Evolutionary conservation across 441 rosid genomes (phyloP), one percentile per base, ranked within the genome.

Genomic region (Pelargonium myrrhifolium): DNA sequence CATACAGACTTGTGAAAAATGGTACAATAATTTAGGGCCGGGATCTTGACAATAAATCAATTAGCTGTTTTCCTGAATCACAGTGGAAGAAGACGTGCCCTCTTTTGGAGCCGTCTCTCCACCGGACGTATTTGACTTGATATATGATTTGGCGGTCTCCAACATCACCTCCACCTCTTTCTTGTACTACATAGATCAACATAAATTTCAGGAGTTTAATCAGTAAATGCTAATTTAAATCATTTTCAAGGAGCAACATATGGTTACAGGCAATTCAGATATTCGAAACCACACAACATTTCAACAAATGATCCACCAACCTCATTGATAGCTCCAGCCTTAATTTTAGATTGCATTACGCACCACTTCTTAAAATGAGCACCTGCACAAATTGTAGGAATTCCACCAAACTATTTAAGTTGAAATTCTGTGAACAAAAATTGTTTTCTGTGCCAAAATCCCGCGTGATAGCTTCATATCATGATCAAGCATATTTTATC

Each of bases 351-450:
- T 75, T 94, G 99, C 99, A 94, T 94, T 62, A 94, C 86, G 62
- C 97, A 94, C 98, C 99, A 94, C 79, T 94, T 94, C 86, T 92
- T 94, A 70, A 94, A 88, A 83, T 94, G 99, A 37, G 89, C 98
- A 78, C 99, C 99, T 94, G 81, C 71, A 21, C 21, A 39, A 31
- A 66, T 72, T 4, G 73, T 66, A 47, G 61, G 12, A 56, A 40
- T 40, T 40, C 45, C 10, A 31, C 0, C 37, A 31, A 7, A 31
- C 37, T 31, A 31, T 31, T 31, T 4, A 40, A 40, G 45, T 40
- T 40, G 45, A 9, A 40, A 40, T 10, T 8, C 10, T 8, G 45
- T 10, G 11, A 40, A 40, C 5, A 8, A 40, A 2, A 1, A 40
- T 40, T 0, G 3, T 9, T 1, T 10, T 6, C 9, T 1, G 10